phyloP scores from a whole-genome alignment of 2,329 filamentous ascomycete species.

The Scopulariopsis brevicaulis region DNA sequence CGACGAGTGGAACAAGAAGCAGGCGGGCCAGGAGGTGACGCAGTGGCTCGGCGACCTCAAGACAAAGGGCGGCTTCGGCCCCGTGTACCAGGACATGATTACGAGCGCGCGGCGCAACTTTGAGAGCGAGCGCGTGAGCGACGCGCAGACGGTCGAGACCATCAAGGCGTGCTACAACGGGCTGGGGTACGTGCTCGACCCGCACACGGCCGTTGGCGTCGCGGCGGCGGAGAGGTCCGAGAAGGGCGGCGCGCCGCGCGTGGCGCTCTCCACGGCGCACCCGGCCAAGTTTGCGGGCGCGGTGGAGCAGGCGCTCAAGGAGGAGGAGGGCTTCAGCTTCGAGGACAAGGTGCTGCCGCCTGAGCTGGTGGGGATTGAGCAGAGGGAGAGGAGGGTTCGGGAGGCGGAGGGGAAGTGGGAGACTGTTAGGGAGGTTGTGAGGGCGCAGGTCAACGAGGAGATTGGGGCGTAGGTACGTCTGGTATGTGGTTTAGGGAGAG shows the following conservation, averaged over 20 bases:
- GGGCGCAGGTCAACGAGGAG: conserved; percentile 59
- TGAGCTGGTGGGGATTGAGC: conserved; percentile 71
- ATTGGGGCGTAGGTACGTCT: conserved; percentile 23
- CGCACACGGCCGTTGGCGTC: conserved; percentile 83
- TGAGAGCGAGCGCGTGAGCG: conserved; percentile 63
- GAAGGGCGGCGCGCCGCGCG: conserved; percentile 45
- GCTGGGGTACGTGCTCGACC: conserved; percentile 75
- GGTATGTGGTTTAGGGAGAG: too few species aligned
- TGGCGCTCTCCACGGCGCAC: conserved; percentile 86
- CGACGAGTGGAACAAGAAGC: conserved; percentile 53
- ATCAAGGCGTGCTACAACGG: conserved; percentile 45
- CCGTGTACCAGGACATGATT: conserved; percentile 65
- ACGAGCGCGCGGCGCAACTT: conserved; percentile 63
- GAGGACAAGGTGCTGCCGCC: conserved; percentile 61
- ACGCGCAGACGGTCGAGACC: conserved; percentile 56
- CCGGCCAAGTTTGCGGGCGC: conserved; percentile 88
- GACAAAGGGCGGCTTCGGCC: conserved; percentile 65
- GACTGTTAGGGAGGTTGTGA: conserved; percentile 64
- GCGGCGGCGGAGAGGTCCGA: conserved; percentile 64
- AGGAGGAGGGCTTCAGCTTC: conserved; percentile 65
- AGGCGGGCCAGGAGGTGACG: conserved; percentile 65
- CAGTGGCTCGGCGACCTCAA: conserved; percentile 73
- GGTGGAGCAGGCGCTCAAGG: conserved; percentile 67
- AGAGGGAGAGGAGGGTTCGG: conserved; percentile 63
- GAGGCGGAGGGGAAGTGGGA: conserved; percentile 62